Conservation (phyloP, 2,329 filamentous ascomycete species). For the Xylaria hypoxylon region DNA sequence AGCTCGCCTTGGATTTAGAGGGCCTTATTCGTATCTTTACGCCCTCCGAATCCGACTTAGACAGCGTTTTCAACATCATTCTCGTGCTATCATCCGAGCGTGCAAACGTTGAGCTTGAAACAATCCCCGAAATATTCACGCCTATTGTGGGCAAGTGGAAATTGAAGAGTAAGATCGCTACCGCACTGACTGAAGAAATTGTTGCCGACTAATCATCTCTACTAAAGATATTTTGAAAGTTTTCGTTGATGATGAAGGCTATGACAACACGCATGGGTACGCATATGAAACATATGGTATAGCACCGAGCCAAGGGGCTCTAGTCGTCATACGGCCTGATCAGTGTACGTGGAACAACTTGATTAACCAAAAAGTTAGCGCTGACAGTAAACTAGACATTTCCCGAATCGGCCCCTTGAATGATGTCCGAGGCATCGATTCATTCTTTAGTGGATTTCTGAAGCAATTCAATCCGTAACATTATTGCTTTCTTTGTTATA, state of each 20-base stretch:
- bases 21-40: conserved; percentile 56
- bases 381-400: conserved; percentile 44
- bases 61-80: conserved; percentile 68
- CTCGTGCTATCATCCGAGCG: conserved; percentile 65
- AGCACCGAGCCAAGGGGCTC: conserved; percentile 56
- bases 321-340: conserved; percentile 70
- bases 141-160: conserved; percentile 66
- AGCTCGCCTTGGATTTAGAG: conserved; percentile 44
- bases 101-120: conserved; percentile 59
- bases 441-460: conserved; percentile 46
- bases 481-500: background rate
- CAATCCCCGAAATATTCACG: conserved; percentile 67
- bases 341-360: conserved; percentile 61
- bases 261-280: conserved; percentile 66
- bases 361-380: background rate
- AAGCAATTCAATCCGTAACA: conserved; percentile 3
- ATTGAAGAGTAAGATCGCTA: conserved; percentile 60
- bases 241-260: conserved; percentile 66
- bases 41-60: conserved; percentile 56
- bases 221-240: conserved; percentile 67
- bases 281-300: conserved; percentile 69
- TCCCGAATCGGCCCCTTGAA: conserved; percentile 43
- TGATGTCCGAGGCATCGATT: conserved; percentile 32
- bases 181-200: background rate
- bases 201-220: background rate